Evolutionary conservation across 2,329 filamentous ascomycete genomes (phyloP).

Genomic region (Colletotrichum paranaense): DNA sequence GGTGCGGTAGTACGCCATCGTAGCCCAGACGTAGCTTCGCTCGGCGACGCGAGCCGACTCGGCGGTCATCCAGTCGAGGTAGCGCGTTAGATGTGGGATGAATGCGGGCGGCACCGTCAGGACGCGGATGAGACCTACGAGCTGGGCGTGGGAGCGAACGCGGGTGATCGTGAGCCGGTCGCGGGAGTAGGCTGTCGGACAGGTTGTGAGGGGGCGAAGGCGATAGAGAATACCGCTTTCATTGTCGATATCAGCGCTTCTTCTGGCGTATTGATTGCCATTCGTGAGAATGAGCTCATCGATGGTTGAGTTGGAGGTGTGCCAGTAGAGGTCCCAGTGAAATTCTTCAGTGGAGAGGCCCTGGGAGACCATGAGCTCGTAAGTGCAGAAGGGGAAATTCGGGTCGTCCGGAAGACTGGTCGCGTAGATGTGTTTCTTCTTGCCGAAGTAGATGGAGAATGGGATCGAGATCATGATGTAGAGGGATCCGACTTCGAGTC

Average conservation of each 20-base stretch:
- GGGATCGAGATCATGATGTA: slow-evolving; percentile 35
- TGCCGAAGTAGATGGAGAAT: slow-evolving; percentile 23
- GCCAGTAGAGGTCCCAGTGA: slow-evolving; percentile 50
- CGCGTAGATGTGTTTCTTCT: slow-evolving; percentile 14
- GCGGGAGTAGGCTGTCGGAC: slow-evolving; percentile 6
- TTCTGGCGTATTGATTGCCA: neutral
- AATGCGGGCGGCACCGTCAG: slow-evolving; percentile 38
- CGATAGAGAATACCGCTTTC: slow-evolving; percentile 26
- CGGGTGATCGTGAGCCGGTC: slow-evolving; percentile 16
- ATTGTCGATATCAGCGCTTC: neutral
- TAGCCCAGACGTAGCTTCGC: slow-evolving; percentile 45
- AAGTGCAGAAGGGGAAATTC: slow-evolving; percentile 22
- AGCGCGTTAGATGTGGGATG: slow-evolving; percentile 39
- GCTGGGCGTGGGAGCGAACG: slow-evolving; percentile 34
- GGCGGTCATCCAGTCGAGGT: slow-evolving; percentile 47
- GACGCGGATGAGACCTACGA: slow-evolving; percentile 46
- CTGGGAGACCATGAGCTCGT: slow-evolving; percentile 38
- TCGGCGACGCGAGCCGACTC: slow-evolving; percentile 39
- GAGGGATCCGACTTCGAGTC: slow-evolving; percentile 26
- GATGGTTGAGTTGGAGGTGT: slow-evolving; percentile 38
- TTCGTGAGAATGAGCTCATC: slow-evolving; percentile 26
- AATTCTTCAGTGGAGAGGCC: slow-evolving; percentile 44
- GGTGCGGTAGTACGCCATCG: slow-evolving; percentile 42
- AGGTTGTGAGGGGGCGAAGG: slow-evolving; percentile 7
- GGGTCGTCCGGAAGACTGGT: slow-evolving; percentile 24